Evolutionary conservation across 1,284 basidiomycete species (phyloP).

Genomic region (Cutaneotrichosporon cyanovorans): DNA sequence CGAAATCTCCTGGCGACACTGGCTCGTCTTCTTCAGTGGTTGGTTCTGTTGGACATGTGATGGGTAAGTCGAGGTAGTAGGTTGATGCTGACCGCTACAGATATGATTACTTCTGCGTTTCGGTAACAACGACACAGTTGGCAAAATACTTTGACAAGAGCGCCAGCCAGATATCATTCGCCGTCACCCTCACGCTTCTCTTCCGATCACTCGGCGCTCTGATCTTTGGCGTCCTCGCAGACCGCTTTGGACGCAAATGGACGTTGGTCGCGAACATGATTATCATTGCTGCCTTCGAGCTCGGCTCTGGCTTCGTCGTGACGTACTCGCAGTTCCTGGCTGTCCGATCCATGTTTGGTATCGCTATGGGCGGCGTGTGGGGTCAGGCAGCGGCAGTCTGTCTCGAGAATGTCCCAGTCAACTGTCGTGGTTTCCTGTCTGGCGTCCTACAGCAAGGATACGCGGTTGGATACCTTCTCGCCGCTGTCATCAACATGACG

Average conservation of each 20-base stretch:
- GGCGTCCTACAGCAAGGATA: slow-evolving; percentile 82
- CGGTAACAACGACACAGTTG: slow-evolving; percentile 6
- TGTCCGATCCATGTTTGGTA: slow-evolving; percentile 62
- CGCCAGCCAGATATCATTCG: slow-evolving; percentile 49
- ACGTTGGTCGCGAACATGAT: slow-evolving; percentile 71
- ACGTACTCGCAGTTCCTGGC: slow-evolving; percentile 49
- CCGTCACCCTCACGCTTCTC: slow-evolving; percentile 87
- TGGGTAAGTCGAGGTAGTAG: slow-evolving; percentile 7
- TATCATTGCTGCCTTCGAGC: slow-evolving; percentile 63
- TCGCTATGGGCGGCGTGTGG: slow-evolving; percentile 64
- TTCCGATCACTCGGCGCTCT: slow-evolving; percentile 84
- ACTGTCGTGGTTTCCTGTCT: slow-evolving; percentile 73
- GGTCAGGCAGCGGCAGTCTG: not conserved
- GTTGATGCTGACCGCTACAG: not conserved
- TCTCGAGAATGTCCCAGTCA: slow-evolving; percentile 82
- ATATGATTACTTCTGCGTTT: not conserved
- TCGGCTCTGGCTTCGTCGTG: slow-evolving; percentile 55
- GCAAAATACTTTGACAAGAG: slow-evolving; percentile 15
- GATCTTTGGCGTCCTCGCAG: slow-evolving; percentile 67
- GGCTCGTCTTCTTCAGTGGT: slow-evolving; percentile 50
- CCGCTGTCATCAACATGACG: slow-evolving; percentile 66
- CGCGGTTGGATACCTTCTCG: slow-evolving; percentile 50
- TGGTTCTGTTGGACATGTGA: slow-evolving; percentile 57
- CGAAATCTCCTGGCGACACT: slow-evolving; percentile 47
- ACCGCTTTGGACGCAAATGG: slow-evolving; percentile 72